phyloP scores from a whole-genome alignment of 805 yeast genomes.

The Zygoascus ofunaensis region DNA sequence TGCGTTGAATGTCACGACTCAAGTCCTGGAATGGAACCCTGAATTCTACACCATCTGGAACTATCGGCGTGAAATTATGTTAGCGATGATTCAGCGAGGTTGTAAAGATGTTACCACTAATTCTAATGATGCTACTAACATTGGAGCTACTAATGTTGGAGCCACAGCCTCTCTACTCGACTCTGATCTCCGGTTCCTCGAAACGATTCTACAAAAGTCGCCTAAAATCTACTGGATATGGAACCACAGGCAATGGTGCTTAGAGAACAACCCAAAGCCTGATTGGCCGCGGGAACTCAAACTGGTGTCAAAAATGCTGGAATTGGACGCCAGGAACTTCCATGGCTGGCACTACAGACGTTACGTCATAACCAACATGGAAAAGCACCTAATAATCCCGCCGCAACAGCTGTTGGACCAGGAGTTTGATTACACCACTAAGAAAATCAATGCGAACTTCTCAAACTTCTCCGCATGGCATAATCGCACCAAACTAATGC shows the following conservation, averaged over 20 bases:
- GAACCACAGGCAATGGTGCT: conserved; percentile 84
- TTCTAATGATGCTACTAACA: no score
- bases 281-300: conserved; percentile 65
- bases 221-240: conserved; percentile 98
- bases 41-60: conserved; percentile 91
- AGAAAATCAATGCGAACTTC: conserved; percentile 69
- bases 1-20: conserved; percentile 46
- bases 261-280: conserved; percentile 43
- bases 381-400: conserved; percentile 11
- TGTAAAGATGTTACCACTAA: neutral
- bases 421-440: conserved; percentile 72
- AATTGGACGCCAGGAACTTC: conserved; percentile 71
- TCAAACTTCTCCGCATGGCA: conserved; percentile 97
- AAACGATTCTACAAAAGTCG: conserved; percentile 46
- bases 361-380: conserved; percentile 40
- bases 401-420: conserved; percentile 28
- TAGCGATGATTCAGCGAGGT: neutral
- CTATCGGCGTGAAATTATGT: conserved; percentile 64
- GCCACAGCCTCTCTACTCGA: conserved; percentile 25
- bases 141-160: neutral
- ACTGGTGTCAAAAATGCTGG: conserved; percentile 59
- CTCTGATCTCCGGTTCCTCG: conserved; percentile 53
- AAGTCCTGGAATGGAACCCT: conserved; percentile 59
- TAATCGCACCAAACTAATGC: conserved; percentile 65
- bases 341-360: conserved; percentile 97